Conservation (phyloP, 176 grass and related monocot species). For the Avena insularis region DNA sequence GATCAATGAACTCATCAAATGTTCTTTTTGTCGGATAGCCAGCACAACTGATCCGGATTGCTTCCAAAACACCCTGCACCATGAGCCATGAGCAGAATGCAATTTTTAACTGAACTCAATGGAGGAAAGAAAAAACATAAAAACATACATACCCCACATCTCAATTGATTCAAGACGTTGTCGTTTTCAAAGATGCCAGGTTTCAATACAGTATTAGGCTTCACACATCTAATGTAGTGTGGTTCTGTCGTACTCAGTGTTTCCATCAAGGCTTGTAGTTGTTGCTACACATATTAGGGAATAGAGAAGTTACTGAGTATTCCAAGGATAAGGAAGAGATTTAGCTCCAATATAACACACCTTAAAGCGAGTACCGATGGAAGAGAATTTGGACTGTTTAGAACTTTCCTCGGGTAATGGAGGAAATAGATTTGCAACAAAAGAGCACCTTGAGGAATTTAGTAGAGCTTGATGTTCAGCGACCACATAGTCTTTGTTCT, state of each 20-base stretch:
- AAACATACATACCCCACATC: slow-evolving; percentile 83
- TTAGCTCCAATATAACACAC: slow-evolving; percentile 57
- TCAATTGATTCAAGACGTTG: slow-evolving; percentile 89
- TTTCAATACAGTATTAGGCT: slow-evolving; percentile 88
- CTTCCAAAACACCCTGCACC: slow-evolving; percentile 89
- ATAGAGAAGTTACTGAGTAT: slow-evolving; percentile 39
- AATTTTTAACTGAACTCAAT: background rate
- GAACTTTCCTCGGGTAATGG: slow-evolving; percentile 85
- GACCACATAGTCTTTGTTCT: slow-evolving; percentile 99
- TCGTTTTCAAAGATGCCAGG: slow-evolving; percentile 89
- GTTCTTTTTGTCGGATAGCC: slow-evolving; percentile 96
- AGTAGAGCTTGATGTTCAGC: slow-evolving; percentile 96
- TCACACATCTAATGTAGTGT: slow-evolving; percentile 99
- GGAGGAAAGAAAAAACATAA: slow-evolving; percentile 12
- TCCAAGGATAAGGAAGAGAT: slow-evolving; percentile 42
- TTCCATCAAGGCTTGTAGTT: slow-evolving; percentile 98
- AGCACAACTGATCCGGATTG: slow-evolving; percentile 95
- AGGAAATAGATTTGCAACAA: slow-evolving; percentile 91
- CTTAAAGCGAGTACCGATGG: slow-evolving; percentile 97
- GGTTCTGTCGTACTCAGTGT: slow-evolving; percentile 90
- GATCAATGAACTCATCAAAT: slow-evolving; percentile 93
- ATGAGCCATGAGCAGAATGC: slow-evolving; percentile 13
- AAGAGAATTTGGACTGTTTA: slow-evolving; percentile 98
- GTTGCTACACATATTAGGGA: slow-evolving; percentile 76
- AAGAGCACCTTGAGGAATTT: slow-evolving; percentile 79